phyloP scores from a whole-genome alignment of 2,329 filamentous ascomycete genomes.

The Lecanicillium sp. region DNA sequence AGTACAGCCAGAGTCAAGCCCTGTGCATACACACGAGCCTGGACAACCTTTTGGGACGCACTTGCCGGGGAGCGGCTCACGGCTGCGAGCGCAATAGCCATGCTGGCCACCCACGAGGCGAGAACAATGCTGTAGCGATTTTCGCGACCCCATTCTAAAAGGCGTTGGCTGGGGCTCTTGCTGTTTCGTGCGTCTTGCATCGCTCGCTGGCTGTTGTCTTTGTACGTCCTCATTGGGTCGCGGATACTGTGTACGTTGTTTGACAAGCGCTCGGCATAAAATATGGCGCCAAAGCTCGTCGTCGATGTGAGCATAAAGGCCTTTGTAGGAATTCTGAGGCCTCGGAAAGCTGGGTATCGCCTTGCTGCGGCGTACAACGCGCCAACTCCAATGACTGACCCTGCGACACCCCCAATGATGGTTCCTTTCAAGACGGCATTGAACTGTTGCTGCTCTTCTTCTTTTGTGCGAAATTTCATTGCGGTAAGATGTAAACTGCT shows the following conservation, averaged over 20 bases:
- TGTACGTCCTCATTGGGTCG: neutral
- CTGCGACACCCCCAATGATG: neutral
- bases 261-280: neutral
- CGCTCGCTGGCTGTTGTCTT: conserved; percentile 1
- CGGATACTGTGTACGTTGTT: neutral
- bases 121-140: conserved; percentile 76
- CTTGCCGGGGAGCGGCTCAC: conserved; percentile 64
- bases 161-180: conserved; percentile 43
- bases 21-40: conserved; percentile 81
- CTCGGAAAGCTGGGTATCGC: neutral
- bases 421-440: neutral
- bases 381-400: neutral
- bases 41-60: conserved; percentile 70
- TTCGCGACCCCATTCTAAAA: conserved; percentile 59
- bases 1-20: conserved; percentile 71
- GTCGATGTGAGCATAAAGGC: neutral
- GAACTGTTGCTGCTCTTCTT: conserved; percentile 1
- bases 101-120: conserved; percentile 63
- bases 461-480: conserved; percentile 1
- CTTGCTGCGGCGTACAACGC: neutral
- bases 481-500: neutral
- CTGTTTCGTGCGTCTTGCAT: conserved; percentile 29
- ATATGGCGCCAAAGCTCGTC: conserved; percentile 1
- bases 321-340: neutral
- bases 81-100: conserved; percentile 58